Evolutionary conservation across 106 monocot genomes (phyloP).

Genomic region (Phalaenopsis aphrodite): DNA sequence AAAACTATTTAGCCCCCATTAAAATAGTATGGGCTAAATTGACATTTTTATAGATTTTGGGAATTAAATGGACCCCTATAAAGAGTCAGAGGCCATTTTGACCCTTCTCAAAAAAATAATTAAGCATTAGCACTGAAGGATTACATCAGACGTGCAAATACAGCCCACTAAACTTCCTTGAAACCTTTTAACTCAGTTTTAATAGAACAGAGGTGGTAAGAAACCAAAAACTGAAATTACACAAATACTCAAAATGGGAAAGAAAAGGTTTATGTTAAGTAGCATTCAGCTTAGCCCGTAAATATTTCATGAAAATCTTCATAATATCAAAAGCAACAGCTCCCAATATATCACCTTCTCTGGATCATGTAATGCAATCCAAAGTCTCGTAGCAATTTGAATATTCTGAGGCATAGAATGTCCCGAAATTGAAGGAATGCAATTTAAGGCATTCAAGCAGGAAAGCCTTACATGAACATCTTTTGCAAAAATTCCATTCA

Average conservation of each 20-base stretch:
- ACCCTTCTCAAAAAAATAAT: not conserved
- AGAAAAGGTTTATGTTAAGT: not conserved
- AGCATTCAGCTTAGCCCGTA: not conserved
- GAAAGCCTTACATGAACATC: slow-evolving; percentile 89
- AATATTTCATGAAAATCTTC: not conserved
- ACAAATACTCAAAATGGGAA: not conserved
- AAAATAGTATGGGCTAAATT: too few relatives aligned
- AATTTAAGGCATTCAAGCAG: slow-evolving; percentile 90
- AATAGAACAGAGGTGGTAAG: not conserved
- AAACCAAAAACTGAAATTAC: not conserved
- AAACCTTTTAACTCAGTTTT: not conserved
- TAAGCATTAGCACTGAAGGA: not conserved
- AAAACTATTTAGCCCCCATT: too few relatives aligned
- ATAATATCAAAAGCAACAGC: not conserved
- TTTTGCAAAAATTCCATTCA: slow-evolving; percentile 84
- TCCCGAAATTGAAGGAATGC: slow-evolving; percentile 66
- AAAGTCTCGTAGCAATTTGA: slow-evolving; percentile 58
- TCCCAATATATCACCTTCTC: slow-evolving; percentile 48
- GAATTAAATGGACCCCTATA: too few relatives aligned
- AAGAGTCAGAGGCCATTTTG: too few relatives aligned
- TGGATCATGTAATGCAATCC: slow-evolving; percentile 95
- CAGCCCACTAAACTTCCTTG: not conserved
- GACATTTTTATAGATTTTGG: too few relatives aligned
- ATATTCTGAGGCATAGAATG: slow-evolving; percentile 54
- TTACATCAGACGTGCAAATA: not conserved